Base-by-base conservation (phyloP, 108 stramenopile genomes). In the Nitzschia palea region DNA sequence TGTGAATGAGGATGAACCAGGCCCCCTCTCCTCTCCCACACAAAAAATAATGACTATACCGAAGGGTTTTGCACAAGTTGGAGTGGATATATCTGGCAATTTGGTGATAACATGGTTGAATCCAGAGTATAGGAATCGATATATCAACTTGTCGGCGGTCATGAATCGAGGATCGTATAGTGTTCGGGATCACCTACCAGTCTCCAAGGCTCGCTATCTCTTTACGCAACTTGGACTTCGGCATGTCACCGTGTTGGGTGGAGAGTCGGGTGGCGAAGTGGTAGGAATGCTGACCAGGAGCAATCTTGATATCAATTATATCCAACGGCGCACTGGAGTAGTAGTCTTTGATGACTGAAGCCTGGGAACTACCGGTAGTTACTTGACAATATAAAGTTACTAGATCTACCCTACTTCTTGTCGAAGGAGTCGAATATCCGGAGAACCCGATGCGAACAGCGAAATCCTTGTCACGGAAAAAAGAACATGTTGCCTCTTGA, bases 141-240 rank as follows among this genome's bases (percentile, higher is more conserved):
- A 28, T 43, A 65, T 84, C 32, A 59, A 80, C 48, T 6, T 84
- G 29, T 65, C 30, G 22, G 62, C 65, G 20, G 77, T 84, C 22
- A 80, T 84, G 80, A 80, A 80, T 56, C 66, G 55, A 22, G 74
- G 78, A 18, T 62, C 73, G n/a, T 65, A 58, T 37, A 70, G 60
- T 45, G 76, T 80, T 12, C 48, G 61, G 23, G 77, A 70, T 15
- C 30, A 62, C 55, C 65, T 58, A 30, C 83, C 83, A 20, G 51
- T 84, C 0, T 71, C 68, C 47, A 72, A 76, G 23, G 83, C 83
- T 23, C 69, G 77, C 52, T 33, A 28, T 10, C 70, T 85, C 20
- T 87, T 88, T 59, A 80, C 76, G 0, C 55, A 65, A 22, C 57
- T 88, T 17, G 87, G 87, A 30, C 66, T 88, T 4, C 65, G 87